phyloP scores from a whole-genome alignment of 208 protist genomes.

The Naegleria lovaniensis region DNA sequence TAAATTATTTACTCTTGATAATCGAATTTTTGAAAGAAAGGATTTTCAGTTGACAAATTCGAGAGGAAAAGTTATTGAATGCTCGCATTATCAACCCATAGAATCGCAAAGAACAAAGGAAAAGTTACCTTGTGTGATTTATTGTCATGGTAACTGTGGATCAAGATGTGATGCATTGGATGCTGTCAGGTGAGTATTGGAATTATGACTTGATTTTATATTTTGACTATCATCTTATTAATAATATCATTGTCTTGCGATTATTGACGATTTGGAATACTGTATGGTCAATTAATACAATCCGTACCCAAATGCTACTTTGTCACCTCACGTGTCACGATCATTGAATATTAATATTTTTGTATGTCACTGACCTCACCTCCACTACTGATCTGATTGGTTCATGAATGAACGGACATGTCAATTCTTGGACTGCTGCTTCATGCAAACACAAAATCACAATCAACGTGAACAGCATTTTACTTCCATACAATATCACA shows the following conservation, averaged over 20 bases:
- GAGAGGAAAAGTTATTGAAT: constrained; percentile 64
- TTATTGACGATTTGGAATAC: no score
- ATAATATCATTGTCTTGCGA: no score
- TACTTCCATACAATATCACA: constrained; percentile 60
- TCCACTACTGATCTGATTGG: neutral
- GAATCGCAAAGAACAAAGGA: constrained; percentile 20
- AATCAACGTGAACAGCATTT: neutral
- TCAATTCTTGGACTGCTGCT: neutral
- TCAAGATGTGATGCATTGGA: constrained; percentile 57
- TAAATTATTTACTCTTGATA: constrained; percentile 31
- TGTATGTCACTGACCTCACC: neutral
- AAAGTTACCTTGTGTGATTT: constrained; percentile 71
- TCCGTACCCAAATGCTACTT: no score
- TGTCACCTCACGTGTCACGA: no score
- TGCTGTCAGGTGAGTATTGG: neutral
- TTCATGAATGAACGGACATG: neutral
- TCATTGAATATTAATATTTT: no score
- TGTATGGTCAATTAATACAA: no score
- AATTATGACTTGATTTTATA: no score
- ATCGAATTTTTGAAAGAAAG: constrained; percentile 40
- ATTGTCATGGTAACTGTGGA: constrained; percentile 79
- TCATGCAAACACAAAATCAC: neutral
- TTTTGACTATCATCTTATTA: no score
- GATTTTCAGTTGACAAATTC: constrained; percentile 71
- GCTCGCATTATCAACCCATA: constrained; percentile 65